phyloP scores from a whole-genome alignment of 192 early-diverging fungal genomes.

The Podochytrium sp. region DNA sequence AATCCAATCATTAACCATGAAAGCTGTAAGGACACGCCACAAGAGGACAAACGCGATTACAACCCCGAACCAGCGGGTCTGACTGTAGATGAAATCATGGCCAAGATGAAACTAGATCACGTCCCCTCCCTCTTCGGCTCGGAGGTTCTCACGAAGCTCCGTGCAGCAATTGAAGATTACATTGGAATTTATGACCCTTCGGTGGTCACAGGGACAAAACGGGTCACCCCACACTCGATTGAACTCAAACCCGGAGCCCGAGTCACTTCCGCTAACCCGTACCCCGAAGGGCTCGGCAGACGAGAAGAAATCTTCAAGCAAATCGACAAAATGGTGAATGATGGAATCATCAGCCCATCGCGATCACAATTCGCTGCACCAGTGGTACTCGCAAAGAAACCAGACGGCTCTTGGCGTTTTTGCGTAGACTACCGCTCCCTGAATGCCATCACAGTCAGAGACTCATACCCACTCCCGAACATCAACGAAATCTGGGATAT shows the following conservation, averaged over 20 bases:
- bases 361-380: constrained; percentile 46
- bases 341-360: constrained; percentile 41
- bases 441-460: constrained; percentile 45
- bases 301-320: not conserved
- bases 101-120: too few species aligned
- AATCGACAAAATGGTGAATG: constrained; percentile 17
- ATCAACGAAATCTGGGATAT: constrained; percentile 54
- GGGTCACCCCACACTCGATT: too few species aligned
- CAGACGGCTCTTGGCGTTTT: constrained; percentile 50
- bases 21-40: too few species aligned
- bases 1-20: too few species aligned
- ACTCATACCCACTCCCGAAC: constrained; percentile 53
- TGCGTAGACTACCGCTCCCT: constrained; percentile 59
- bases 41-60: too few species aligned
- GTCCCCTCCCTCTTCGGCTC: too few species aligned
- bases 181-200: too few species aligned
- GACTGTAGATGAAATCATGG: too few species aligned
- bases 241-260: not conserved
- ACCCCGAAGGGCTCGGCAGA: not conserved
- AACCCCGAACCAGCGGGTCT: too few species aligned
- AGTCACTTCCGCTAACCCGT: not conserved
- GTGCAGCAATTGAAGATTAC: too few species aligned
- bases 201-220: too few species aligned
- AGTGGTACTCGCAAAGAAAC: constrained; percentile 46
- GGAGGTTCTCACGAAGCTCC: too few species aligned